A percentile compares a stretch with the other conserved stretches of the same genome.
phyloP scores from a whole-genome alignment of 345 rosid genomes.

The Carallia pectinifolia region DNA sequence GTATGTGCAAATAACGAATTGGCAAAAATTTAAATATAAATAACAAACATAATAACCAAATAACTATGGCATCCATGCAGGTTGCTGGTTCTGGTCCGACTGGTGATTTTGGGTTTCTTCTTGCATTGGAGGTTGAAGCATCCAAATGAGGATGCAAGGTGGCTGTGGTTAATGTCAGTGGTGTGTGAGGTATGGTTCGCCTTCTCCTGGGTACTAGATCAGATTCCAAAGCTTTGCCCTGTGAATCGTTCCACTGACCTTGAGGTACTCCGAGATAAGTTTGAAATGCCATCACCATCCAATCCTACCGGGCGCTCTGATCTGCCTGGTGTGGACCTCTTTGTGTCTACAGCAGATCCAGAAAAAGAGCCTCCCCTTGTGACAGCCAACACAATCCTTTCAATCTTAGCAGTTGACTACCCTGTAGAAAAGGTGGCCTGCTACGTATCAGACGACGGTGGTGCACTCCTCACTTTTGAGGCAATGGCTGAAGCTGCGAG shows the following conservation, averaged over 20 bases:
- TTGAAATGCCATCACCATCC: slow-evolving; percentile 80
- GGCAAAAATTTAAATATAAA: too few relatives aligned
- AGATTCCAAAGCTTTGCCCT: slow-evolving; percentile 78
- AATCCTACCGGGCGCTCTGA: slow-evolving; percentile 91
- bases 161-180: slow-evolving; percentile 89
- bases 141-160: slow-evolving; percentile 79
- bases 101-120: slow-evolving; percentile 68
- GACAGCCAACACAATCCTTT: slow-evolving; percentile 84
- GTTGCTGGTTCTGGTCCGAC: slow-evolving; percentile 51
- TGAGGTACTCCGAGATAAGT: slow-evolving; percentile 77
- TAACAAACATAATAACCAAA: too few relatives aligned
- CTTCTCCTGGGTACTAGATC: slow-evolving; percentile 94
- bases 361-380: slow-evolving; percentile 91
- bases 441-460: slow-evolving; percentile 90
- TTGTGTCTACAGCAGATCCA: slow-evolving; percentile 94
- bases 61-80: slow-evolving; percentile 24
- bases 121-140: slow-evolving; percentile 72
- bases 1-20: too few relatives aligned
- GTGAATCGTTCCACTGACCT: slow-evolving; percentile 83
- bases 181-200: slow-evolving; percentile 89
- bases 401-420: slow-evolving; percentile 81
- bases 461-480: slow-evolving; percentile 90
- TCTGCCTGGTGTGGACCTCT: slow-evolving; percentile 82
- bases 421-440: slow-evolving; percentile 87
- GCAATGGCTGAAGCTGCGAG: slow-evolving; percentile 99